These are phyloP conservation scores for Calonectria ilicicola DNA, from an alignment of 2,329 filamentous ascomycete species.

Conservation along the genomic window DNA sequence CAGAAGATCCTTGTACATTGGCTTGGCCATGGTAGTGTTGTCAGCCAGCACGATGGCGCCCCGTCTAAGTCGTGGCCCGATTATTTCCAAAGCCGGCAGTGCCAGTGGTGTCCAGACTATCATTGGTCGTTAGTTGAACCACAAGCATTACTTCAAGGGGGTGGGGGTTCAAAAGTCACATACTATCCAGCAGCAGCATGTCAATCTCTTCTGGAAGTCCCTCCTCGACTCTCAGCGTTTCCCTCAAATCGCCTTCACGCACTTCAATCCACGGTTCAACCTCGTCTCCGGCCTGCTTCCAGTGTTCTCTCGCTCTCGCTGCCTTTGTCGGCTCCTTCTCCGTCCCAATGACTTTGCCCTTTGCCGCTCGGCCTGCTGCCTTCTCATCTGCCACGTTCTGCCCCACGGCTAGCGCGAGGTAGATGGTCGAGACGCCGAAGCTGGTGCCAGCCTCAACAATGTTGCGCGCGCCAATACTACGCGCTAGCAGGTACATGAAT, in stretches of 20 bases:
- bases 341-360: slow-evolving; percentile 64
- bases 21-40: slow-evolving; percentile 56
- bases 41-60: slow-evolving; percentile 64
- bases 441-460: slow-evolving; percentile 73
- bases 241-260: slow-evolving; percentile 67
- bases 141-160: background rate
- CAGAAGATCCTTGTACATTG: slow-evolving; percentile 61
- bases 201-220: slow-evolving; percentile 61
- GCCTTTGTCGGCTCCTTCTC: slow-evolving; percentile 70
- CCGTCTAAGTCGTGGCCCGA: slow-evolving; percentile 58
- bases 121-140: background rate
- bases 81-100: slow-evolving; percentile 62
- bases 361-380: slow-evolving; percentile 31
- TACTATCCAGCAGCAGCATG: slow-evolving; percentile 72
- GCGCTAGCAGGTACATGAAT: slow-evolving; percentile 66
- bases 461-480: slow-evolving; percentile 60
- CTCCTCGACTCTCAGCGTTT: slow-evolving; percentile 60
- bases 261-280: slow-evolving; percentile 66
- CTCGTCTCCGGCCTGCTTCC: slow-evolving; percentile 63
- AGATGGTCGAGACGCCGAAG: slow-evolving; percentile 73
- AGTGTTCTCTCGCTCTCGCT: slow-evolving; percentile 62
- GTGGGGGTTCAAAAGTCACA: slow-evolving; percentile 43
- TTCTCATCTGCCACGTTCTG: slow-evolving; percentile 53
- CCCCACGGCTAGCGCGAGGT: slow-evolving; percentile 69
- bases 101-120: slow-evolving; percentile 69